Evolutionary conservation across 805 yeast genomes (phyloP).

Genomic region (Schwanniomyces occidentalis): DNA sequence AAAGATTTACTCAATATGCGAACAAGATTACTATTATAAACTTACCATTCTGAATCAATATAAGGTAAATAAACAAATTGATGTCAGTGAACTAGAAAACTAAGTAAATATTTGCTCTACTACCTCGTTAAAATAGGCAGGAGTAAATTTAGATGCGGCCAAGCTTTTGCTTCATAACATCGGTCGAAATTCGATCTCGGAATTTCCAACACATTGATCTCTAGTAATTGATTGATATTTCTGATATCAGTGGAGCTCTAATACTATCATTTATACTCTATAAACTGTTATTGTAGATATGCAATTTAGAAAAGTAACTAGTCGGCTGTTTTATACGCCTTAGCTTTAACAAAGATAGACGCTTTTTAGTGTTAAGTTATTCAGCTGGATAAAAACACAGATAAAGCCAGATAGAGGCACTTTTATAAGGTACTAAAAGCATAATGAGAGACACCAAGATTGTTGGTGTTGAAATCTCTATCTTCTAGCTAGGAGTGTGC

Average conservation of each 20-base stretch:
- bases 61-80: no score
- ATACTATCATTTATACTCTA: slow-evolving; percentile 32
- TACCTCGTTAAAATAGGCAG: no score
- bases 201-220: slow-evolving; percentile 1
- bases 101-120: no score
- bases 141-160: no score
- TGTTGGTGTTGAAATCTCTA: slow-evolving; percentile 95
- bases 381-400: slow-evolving; percentile 99
- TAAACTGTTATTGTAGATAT: slow-evolving; percentile 99
- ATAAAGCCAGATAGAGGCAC: slow-evolving; percentile 99
- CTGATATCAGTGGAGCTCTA: slow-evolving; percentile 1
- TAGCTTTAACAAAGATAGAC: slow-evolving; percentile 78
- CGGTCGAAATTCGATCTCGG: no score
- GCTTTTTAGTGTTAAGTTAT: slow-evolving; percentile 95
- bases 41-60: no score
- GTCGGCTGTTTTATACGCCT: slow-evolving; percentile 96
- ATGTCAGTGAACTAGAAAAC: no score
- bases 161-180: no score
- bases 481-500: slow-evolving; percentile 99
- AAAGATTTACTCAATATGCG: no score
- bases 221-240: background rate
- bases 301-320: slow-evolving; percentile 94
- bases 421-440: slow-evolving; percentile 99
- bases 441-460: slow-evolving; percentile 95
- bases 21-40: no score